phyloP scores from a whole-genome alignment of 2,329 filamentous ascomycete genomes.

The Periconia sp. region DNA sequence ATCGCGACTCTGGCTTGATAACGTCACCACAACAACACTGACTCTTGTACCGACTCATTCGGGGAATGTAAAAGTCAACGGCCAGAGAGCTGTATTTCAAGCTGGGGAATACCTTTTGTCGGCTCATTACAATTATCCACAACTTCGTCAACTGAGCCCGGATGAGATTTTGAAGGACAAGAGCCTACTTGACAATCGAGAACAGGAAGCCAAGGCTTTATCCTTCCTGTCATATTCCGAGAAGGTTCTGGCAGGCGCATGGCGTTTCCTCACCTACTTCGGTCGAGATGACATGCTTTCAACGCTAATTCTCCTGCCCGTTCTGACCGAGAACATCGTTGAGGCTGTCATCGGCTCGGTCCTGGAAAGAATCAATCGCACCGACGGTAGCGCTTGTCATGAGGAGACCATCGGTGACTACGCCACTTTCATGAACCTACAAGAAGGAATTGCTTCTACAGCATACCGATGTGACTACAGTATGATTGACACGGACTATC shows the following conservation, averaged over 20 bases:
- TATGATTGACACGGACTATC: conserved; percentile 66
- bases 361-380: conserved; percentile 61
- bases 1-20: conserved; percentile 63
- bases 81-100: conserved; percentile 50
- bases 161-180: conserved; percentile 53
- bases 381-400: conserved; percentile 63
- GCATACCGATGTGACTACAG: conserved; percentile 60
- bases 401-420: conserved; percentile 69
- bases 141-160: conserved; percentile 57
- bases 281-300: conserved; percentile 67
- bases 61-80: conserved; percentile 29
- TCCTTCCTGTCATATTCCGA: conserved; percentile 65
- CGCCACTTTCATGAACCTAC: conserved; percentile 60
- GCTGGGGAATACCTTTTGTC: conserved; percentile 60
- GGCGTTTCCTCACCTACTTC: conserved; percentile 69
- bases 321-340: conserved; percentile 59
- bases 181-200: conserved; percentile 51
- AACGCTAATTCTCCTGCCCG: conserved; percentile 58
- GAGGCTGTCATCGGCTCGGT: conserved; percentile 65
- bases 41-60: conserved; percentile 43
- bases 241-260: conserved; percentile 65
- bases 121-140: conserved; percentile 64
- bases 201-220: conserved; percentile 55
- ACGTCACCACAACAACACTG: conserved; percentile 59
- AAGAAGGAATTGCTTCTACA: conserved; percentile 56